Evolutionary conservation across 1,284 basidiomycete species (phyloP).

Genomic region (Apiotrichum mycotoxinovorans): DNA sequence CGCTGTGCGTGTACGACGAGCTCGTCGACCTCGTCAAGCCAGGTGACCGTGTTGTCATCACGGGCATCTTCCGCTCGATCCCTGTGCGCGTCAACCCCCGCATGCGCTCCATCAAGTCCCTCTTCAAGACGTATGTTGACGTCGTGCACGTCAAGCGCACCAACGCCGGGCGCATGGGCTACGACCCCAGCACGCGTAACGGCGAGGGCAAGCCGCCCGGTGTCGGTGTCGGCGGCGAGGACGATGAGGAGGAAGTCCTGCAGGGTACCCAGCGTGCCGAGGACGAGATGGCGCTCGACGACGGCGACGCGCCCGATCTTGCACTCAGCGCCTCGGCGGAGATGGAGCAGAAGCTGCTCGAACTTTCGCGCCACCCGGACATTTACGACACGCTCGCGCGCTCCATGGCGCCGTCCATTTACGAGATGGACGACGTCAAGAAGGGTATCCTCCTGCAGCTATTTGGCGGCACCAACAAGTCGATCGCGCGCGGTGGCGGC

Average conservation of each 20-base stretch:
- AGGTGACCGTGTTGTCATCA: constrained; percentile 85
- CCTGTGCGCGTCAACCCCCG: constrained; percentile 91
- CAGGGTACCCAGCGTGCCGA: constrained; percentile 24
- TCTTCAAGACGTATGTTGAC: constrained; percentile 95
- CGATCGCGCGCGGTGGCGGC: constrained; percentile 84
- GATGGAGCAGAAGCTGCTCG: constrained; percentile 60
- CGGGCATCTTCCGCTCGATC: constrained; percentile 90
- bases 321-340: constrained; percentile 49
- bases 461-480: constrained; percentile 98
- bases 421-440: constrained; percentile 98
- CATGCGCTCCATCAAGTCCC: constrained; percentile 83
- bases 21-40: constrained; percentile 93
- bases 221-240: constrained; percentile 80
- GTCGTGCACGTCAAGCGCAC: constrained; percentile 87
- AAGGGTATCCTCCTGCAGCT: constrained; percentile 94
- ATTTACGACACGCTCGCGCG: constrained; percentile 82
- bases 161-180: constrained; percentile 64
- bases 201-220: constrained; percentile 57
- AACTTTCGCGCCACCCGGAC: constrained; percentile 71
- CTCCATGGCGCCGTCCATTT: constrained; percentile 89
- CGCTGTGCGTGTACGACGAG: constrained; percentile 93
- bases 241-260: constrained; percentile 60
- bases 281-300: constrained; percentile 44
- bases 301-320: constrained; percentile 55
- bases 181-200: constrained; percentile 74